Base-by-base conservation (phyloP, 2,329 filamentous ascomycete genomes). In the Botrytis tulipae region DNA sequence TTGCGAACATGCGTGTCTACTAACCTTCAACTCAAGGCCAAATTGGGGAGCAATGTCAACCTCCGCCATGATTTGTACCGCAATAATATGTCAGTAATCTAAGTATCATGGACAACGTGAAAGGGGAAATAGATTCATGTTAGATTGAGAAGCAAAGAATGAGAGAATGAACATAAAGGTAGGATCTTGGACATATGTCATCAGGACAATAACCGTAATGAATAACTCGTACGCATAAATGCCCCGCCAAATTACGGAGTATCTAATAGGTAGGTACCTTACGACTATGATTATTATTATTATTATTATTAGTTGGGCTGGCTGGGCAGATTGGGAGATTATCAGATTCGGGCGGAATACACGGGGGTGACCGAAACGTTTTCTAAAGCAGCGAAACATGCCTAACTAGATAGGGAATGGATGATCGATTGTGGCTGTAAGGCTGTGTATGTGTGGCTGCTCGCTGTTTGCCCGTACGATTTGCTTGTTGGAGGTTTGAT, bases 21-120 rank as follows among this genome's bases (percentile, higher is more conserved):
- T 76, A 85, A 95, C 94, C 92, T 97, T 98, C 82, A 98, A 88
- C 86, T 98, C 95, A 74, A 92, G 90, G 84, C 96, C 96, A 84
- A 99, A 97, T 79, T 93, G 93, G 81, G 93, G 93, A 85, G 90
- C 87, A 81, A 88, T 89, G 79, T 97, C 94, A 83, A 93, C 88
- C 83, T 95, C 93, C 81, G 92, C 91, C 93, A 97, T 97, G 78
- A 54, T 76, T 73, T 72, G 51, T 71, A 76, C 73, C 72, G 32
- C 61, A 65, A 67, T 46, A 35, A 57, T 57, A 32, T 7, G 57
- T 71, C 65, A 69, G 66, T 63, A 70, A 70, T 72, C 37, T 37
- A 59, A 32, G 59, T 67, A 76, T 79, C 78, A 79, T 78, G 76
- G 73, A 74, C 57, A 65, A 67, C 40, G 67, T 44, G 73, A 61